Evolutionary conservation across 129 eudicot species (phyloP).

Genomic region (Pulicaria dysenterica): DNA sequence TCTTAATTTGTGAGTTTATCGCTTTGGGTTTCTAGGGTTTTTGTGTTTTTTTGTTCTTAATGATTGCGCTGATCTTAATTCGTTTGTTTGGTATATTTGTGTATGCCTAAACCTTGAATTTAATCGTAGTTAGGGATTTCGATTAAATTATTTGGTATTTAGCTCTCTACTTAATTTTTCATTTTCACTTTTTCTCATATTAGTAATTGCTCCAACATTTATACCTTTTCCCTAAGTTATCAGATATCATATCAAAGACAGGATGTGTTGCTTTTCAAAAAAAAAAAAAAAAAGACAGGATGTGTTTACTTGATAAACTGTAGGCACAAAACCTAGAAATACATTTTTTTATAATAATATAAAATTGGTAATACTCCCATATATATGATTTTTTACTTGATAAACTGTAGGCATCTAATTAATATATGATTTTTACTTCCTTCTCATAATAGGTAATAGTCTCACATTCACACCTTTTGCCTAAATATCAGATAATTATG

Average conservation of each 20-base stretch:
- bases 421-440: too few relatives aligned
- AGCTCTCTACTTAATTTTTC: not conserved
- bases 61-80: not conserved
- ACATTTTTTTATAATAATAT: not conserved
- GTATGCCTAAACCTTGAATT: not conserved
- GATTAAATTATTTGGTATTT: constrained; percentile 6
- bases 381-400: too few relatives aligned
- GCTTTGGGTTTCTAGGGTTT: constrained; percentile 39
- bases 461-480: too few relatives aligned
- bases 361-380: too few relatives aligned
- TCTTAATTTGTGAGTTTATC: constrained; percentile 19
- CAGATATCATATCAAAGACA: not conserved
- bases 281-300: too few relatives aligned
- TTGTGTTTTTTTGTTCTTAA: not conserved
- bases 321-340: constrained; percentile 14
- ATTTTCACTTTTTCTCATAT: not conserved
- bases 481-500: too few relatives aligned
- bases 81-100: not conserved
- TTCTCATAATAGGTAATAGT: too few relatives aligned
- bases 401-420: too few relatives aligned
- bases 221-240: constrained; percentile 1
- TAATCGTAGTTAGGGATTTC: not conserved
- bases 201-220: not conserved
- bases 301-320: constrained; percentile 9
- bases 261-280: too few relatives aligned